Conservation (phyloP, 768 basidiomycete genomes). For the Suillus decipiens region DNA sequence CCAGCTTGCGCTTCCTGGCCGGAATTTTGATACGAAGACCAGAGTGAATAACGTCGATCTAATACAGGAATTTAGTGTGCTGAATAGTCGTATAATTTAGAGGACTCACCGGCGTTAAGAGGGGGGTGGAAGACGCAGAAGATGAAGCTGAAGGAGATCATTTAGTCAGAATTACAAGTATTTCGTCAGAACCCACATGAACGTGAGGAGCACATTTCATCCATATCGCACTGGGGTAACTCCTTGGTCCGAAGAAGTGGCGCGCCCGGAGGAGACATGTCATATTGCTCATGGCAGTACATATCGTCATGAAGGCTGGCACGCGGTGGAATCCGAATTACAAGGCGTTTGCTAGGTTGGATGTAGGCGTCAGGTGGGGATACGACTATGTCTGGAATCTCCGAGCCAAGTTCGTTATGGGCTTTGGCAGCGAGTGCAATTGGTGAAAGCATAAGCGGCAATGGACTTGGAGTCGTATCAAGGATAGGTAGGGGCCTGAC, state of each 20-base stretch:
- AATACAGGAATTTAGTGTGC: neutral
- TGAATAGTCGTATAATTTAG: neutral
- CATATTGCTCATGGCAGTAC: conserved; percentile 2
- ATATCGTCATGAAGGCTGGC: conserved; percentile 8
- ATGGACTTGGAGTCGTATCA: conserved; percentile 25
- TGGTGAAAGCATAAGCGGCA: neutral
- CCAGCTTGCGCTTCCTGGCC: conserved; percentile 26
- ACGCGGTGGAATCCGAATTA: conserved; percentile 11
- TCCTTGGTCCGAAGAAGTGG: conserved; percentile 26
- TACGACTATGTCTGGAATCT: conserved; percentile 13
- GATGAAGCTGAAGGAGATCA: conserved; percentile 13
- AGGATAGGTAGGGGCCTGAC: conserved; percentile 39
- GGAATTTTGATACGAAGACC: conserved; percentile 30
- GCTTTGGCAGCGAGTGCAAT: neutral
- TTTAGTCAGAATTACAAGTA: neutral
- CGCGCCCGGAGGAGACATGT: conserved; percentile 21
- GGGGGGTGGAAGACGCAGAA: conserved; percentile 10
- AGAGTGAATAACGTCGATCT: conserved; percentile 18
- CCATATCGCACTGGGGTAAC: conserved; percentile 25
- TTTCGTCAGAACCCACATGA: conserved; percentile 18
- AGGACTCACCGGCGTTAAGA: conserved; percentile 22
- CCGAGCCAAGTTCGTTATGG: conserved; percentile 3
- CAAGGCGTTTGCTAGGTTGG: conserved; percentile 5
- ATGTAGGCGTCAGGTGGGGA: neutral
- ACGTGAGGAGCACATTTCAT: conserved; percentile 15